Evolutionary conservation across 371 early-diverging fungal species (phyloP).

Genomic region (Mortierella sp.): DNA sequence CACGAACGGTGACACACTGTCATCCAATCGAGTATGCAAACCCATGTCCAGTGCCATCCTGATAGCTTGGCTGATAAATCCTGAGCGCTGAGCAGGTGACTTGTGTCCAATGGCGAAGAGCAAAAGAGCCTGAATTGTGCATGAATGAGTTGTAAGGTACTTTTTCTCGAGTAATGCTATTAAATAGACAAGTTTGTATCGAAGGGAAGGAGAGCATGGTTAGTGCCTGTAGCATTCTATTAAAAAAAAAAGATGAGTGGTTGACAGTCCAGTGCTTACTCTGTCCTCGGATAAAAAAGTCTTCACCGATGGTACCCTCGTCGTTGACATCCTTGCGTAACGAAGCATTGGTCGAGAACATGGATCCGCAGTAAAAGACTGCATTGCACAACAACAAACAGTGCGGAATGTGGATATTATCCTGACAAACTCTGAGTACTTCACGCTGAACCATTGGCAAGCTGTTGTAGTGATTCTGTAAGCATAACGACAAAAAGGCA

Average conservation of each 20-base stretch:
- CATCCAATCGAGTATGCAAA: slow-evolving; percentile 33
- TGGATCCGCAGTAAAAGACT: slow-evolving; percentile 53
- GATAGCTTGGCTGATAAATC: slow-evolving; percentile 49
- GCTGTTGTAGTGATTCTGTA: slow-evolving; percentile 34
- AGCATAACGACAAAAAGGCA: neutral
- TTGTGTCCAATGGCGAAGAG: slow-evolving; percentile 55
- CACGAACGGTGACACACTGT: slow-evolving; percentile 16
- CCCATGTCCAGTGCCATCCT: slow-evolving; percentile 56
- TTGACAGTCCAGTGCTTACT: slow-evolving; percentile 8
- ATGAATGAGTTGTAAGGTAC: slow-evolving; percentile 49
- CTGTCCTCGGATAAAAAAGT: slow-evolving; percentile 51
- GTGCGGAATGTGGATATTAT: slow-evolving; percentile 48
- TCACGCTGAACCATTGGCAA: slow-evolving; percentile 54
- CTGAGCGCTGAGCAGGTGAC: slow-evolving; percentile 52
- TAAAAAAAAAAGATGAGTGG: neutral
- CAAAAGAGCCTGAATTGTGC: slow-evolving; percentile 50
- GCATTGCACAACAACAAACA: slow-evolving; percentile 53
- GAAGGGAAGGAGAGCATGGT: too few relatives aligned
- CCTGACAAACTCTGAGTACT: slow-evolving; percentile 47
- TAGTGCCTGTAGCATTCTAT: neutral
- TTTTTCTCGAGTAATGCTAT: slow-evolving; percentile 46
- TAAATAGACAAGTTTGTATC: neutral
- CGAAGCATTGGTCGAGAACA: slow-evolving; percentile 42
- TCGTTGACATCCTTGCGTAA: slow-evolving; percentile 46
- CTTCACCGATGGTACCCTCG: slow-evolving; percentile 53